Evolutionary conservation across 768 basidiomycete genomes (phyloP), one percentile per base, ranked within the genome.

Genomic region (Lactifluus hygrophoroides): DNA sequence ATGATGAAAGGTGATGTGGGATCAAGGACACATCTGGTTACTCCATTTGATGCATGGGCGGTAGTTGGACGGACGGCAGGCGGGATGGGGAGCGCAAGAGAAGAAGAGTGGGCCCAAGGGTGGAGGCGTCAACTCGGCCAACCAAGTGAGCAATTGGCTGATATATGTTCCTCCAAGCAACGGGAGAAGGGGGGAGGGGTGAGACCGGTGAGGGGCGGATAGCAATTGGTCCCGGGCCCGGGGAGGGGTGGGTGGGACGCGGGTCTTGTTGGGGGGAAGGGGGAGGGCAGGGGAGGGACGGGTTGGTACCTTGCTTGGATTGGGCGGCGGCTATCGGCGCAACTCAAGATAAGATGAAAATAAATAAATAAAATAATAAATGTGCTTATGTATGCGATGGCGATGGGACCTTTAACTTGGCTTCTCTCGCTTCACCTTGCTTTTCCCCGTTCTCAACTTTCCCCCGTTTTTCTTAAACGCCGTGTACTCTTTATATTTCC

Each of bases 301-400:
- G 28, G n/a, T n/a, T n/a, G n/a, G n/a, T n/a, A n/a, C n/a, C n/a
- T n/a, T n/a, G n/a, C n/a, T n/a, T n/a, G n/a, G n/a, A n/a, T n/a
- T n/a, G n/a, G 49, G 17, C 34, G 47, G 58, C 58, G 58, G 58
- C 28, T 54, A 56, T 56, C 54, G 54, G 54, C 30, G n/a, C n/a
- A n/a, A n/a, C n/a, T n/a, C n/a, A n/a, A n/a, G n/a, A n/a, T n/a
- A n/a, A n/a, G n/a, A n/a, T n/a, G 6, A 30, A 38, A 27, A 37
- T 56, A 34, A 30, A 37, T 4, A 38, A 51, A 60, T 51, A 55
- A 58, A 19, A 54, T 43, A 58, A 52, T 35, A 25, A 34, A 11
- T 2, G 10, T 23, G 42, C 42, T 43, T 43, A 43, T 43, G 42
- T 43, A 43, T 43, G 42, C 42, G 40, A 13, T 43, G 42, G 19